Evolutionary conservation across 176 grass and related monocot genomes (phyloP), one percentile per base, ranked within the genome.

Genomic region (Carex myosuroides): DNA sequence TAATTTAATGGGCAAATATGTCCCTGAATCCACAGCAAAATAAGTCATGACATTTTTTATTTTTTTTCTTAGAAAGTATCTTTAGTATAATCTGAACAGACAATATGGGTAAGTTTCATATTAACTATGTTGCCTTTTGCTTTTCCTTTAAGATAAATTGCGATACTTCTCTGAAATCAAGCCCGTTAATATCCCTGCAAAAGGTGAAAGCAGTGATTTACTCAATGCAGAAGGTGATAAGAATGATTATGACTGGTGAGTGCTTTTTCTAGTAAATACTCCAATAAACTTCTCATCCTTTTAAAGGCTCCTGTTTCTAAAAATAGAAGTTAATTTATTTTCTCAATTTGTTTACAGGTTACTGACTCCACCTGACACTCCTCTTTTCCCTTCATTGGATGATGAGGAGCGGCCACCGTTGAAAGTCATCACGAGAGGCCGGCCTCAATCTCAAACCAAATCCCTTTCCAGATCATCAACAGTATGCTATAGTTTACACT

Each of bases 161-260:
- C 91, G 70, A 78, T 90, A 81, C 68, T 98, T 91, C 76, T 86
- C 91, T 0, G 89, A 93, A 65, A 86, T 95, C 71, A 95, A 93
- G 44, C 86, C 94, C 18, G 84, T 98, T 74, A 91, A 72, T n/a
- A 71, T 95, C 72, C 89, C 95, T 79, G 29, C 82, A 66, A 87
- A 68, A 69, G 86, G 89, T 85, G 88, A 95, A 85, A 92, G 86
- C 57, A 89, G 89, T 21, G 92, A 95, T 86, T 86, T 98, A 46
- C 95, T 98, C 59, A 86, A 98, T 78, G 80, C 50, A 41, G 92
- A 98, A 83, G 89, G 85, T 71, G 86, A 91, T 73, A 95, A 98
- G 85, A 93, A 98, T 81, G 95, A 98, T 85, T 98, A 94, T 79
- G 92, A 98, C 79, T 98, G 95, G 95, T 98, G 85, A 87, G 90